Percentiles rank a stretch among this genome's conserved stretches.
Evolutionary conservation across 192 early-diverging fungal species (phyloP).

Genomic region (Backusella luteola): DNA sequence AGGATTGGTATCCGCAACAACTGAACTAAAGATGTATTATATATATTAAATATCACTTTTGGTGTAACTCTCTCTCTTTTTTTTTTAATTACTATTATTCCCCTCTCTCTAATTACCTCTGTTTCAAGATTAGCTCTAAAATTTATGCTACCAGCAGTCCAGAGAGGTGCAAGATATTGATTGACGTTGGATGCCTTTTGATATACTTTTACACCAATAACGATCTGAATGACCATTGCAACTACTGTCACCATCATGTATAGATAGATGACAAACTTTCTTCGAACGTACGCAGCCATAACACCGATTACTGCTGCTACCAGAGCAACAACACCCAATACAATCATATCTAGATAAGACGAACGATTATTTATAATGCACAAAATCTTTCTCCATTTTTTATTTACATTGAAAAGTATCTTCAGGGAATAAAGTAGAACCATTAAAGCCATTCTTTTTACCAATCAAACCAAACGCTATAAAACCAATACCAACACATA

Average conservation of each 20-base stretch:
- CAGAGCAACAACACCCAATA: constrained; percentile 23
- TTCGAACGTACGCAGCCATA: constrained; percentile 11
- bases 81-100: neutral
- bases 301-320: constrained; percentile 20
- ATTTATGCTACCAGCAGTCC: constrained; percentile 14
- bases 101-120: constrained; percentile 8
- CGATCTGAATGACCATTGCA: constrained; percentile 20
- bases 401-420: constrained; percentile 21
- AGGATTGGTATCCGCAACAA: constrained; percentile 28
- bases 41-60: neutral
- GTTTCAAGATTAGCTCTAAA: constrained; percentile 13
- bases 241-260: constrained; percentile 21
- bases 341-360: constrained; percentile 17
- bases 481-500: constrained; percentile 23
- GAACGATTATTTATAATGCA: neutral
- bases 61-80: neutral
- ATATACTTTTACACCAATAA: constrained; percentile 29
- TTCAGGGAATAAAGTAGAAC: constrained; percentile 25
- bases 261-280: constrained; percentile 8
- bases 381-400: neutral
- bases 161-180: constrained; percentile 19
- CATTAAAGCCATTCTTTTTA: constrained; percentile 15
- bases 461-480: constrained; percentile 28
- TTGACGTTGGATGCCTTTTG: constrained; percentile 16
- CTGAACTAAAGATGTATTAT: constrained; percentile 14